Percentiles rank a stretch among this genome's conserved stretches.
These are phyloP conservation scores for Acephala macrosclerotiorum DNA, from an alignment of 2,329 filamentous ascomycete genomes.

Conservation along the genomic window DNA sequence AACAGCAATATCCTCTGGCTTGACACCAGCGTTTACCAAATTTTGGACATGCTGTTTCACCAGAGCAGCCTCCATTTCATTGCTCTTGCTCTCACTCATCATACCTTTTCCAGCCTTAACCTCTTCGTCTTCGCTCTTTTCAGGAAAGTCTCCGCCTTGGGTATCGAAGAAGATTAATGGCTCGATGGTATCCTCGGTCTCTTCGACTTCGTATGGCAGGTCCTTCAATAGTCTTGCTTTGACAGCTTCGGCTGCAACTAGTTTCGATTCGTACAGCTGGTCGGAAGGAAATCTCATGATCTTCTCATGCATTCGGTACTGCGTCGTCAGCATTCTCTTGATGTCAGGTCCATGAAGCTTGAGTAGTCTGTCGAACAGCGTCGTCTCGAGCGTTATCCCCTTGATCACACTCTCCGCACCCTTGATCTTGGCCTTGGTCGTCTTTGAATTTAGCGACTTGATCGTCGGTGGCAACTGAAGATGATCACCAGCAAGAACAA, in stretches of 20 bases:
- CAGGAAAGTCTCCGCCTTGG: constrained; percentile 90
- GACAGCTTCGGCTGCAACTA: constrained; percentile 83
- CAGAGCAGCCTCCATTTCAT: constrained; percentile 86
- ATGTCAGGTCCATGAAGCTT: constrained; percentile 81
- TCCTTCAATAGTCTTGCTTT: constrained; percentile 77
- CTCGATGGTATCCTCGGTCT: constrained; percentile 86
- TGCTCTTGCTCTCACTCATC: constrained; percentile 83
- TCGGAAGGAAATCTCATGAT: constrained; percentile 96
- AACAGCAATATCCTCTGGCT: constrained; percentile 85
- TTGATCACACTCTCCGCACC: constrained; percentile 51
- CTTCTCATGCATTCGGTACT: constrained; percentile 96
- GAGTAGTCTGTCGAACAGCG: constrained; percentile 89
- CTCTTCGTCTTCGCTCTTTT: constrained; percentile 79
- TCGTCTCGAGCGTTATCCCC: constrained; percentile 78
- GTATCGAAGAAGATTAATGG: constrained; percentile 95
- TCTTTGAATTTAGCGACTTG: constrained; percentile 73
- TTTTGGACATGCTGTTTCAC: constrained; percentile 79
- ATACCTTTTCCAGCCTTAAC: constrained; percentile 55
- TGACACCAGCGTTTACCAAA: constrained; percentile 81
- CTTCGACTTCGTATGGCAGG: constrained; percentile 77
- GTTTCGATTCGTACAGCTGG: constrained; percentile 82
- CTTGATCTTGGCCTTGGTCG: constrained; percentile 44
- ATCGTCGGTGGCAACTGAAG: constrained; percentile 94
- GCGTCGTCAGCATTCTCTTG: constrained; percentile 94
- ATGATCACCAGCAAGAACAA: constrained; percentile 92